A percentile compares a stretch with the other conserved stretches of the same genome.
Conservation (phyloP, 2,329 filamentous ascomycete species). For the Amylocarpus encephaloides region DNA sequence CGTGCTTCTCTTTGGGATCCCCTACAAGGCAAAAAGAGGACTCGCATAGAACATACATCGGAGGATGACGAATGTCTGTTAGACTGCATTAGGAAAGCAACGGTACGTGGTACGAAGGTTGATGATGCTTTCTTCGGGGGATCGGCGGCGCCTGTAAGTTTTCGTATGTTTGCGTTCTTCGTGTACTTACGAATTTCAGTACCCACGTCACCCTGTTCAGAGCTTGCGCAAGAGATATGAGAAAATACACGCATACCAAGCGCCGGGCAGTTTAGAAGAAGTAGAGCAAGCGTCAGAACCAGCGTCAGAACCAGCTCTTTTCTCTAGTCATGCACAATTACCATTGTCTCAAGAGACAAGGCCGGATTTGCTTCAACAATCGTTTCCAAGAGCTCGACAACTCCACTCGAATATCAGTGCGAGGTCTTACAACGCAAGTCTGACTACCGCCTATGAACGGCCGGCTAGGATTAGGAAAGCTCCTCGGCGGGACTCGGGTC, state of each 20-base stretch:
- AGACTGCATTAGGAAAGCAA: constrained; percentile 18
- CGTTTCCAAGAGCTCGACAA: neutral
- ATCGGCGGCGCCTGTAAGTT: constrained; percentile 20
- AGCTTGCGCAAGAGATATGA: constrained; percentile 17
- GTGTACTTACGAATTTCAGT: constrained; percentile 12
- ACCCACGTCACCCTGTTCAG: constrained; percentile 17
- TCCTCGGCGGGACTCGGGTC: constrained; percentile 21
- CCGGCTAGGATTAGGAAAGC: constrained; percentile 21
- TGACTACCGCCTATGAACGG: neutral
- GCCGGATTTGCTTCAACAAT: no score
- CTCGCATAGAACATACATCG: constrained; percentile 15
- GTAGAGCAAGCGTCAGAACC: neutral
- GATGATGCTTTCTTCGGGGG: constrained; percentile 17
- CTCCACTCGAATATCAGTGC: neutral
- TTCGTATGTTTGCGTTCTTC: neutral
- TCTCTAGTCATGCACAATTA: neutral
- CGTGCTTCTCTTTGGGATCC: neutral
- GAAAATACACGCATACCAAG: constrained; percentile 10
- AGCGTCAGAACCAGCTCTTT: neutral
- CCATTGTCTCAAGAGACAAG: neutral
- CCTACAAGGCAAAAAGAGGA: neutral
- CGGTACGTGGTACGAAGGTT: constrained; percentile 2
- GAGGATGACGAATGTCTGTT: constrained; percentile 25
- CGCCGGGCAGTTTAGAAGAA: constrained; percentile 1
- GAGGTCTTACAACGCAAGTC: neutral